A percentile compares a stretch with the other conserved stretches of the same genome.
Evolutionary conservation across 768 basidiomycete genomes (phyloP).

Genomic region (Hortiboletus campestris): DNA sequence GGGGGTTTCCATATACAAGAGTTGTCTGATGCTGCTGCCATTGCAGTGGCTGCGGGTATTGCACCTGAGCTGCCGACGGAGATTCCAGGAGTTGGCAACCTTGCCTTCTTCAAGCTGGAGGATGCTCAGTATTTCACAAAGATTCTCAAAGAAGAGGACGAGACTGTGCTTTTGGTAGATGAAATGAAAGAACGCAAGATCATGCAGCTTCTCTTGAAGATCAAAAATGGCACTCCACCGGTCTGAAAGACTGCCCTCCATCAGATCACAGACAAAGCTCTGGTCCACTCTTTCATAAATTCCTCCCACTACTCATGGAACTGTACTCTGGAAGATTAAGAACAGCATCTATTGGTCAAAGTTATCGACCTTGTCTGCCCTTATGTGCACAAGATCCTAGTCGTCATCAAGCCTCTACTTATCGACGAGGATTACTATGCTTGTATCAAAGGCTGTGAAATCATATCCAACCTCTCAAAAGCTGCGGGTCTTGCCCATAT

Average conservation of each 20-base stretch:
- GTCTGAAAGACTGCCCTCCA: conserved; percentile 96
- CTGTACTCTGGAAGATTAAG: conserved; percentile 96
- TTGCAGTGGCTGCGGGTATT: conserved; percentile 87
- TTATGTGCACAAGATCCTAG: conserved; percentile 98
- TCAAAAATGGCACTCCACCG: conserved; percentile 99
- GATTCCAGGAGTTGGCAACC: conserved; percentile 94
- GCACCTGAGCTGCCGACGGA: conserved; percentile 94
- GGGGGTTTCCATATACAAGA: conserved; percentile 98
- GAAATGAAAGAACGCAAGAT: conserved; percentile 99
- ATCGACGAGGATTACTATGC: conserved; percentile 98
- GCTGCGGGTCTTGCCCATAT: conserved; percentile 99
- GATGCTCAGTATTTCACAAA: conserved; percentile 98
- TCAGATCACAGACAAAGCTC: conserved; percentile 98
- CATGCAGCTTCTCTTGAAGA: conserved; percentile 95
- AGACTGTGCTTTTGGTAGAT: conserved; percentile 87
- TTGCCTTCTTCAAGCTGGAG: conserved; percentile 98
- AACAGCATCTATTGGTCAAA: conserved; percentile 96
- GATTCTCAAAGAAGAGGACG: conserved; percentile 93
- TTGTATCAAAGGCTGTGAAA: conserved; percentile 97
- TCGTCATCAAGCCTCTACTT: conserved; percentile 97
- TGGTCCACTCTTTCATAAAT: conserved; percentile 97
- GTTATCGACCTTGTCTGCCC: conserved; percentile 99
- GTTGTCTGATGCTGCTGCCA: conserved; percentile 84
- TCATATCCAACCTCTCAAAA: conserved; percentile 97
- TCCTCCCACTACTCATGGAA: conserved; percentile 96